phyloP scores from a whole-genome alignment of 352 stramenopile genomes.

The Phytophthora fragariaefolia region DNA sequence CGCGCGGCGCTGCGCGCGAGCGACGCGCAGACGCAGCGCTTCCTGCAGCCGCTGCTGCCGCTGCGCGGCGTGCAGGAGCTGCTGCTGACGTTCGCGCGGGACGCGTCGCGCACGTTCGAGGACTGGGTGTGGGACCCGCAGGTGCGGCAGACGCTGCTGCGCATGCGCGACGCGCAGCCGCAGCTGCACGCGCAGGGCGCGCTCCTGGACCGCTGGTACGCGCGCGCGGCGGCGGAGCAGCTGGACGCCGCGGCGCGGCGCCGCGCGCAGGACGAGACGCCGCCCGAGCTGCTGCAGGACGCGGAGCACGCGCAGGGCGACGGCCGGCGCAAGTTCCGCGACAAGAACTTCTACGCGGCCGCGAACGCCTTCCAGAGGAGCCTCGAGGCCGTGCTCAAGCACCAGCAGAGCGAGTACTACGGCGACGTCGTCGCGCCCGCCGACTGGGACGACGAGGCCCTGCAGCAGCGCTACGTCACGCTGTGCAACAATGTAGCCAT shows the following conservation, averaged over 20 bases:
- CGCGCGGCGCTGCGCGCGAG: constrained; percentile 43
- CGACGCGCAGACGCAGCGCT: constrained; percentile 60
- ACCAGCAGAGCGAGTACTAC: constrained; percentile 61
- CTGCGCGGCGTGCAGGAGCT: constrained; percentile 72
- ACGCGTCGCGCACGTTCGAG: constrained; percentile 63
- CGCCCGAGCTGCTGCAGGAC: constrained; percentile 37
- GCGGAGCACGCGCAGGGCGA: constrained; percentile 60
- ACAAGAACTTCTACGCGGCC: constrained; percentile 67
- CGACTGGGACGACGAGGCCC: constrained; percentile 51
- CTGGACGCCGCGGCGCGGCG: constrained; percentile 18
- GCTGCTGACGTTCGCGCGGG: constrained; percentile 71
- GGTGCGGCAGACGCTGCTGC: constrained; percentile 59
- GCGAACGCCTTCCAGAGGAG: constrained; percentile 73
- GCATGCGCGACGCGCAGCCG: constrained; percentile 46
- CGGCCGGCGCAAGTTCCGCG: constrained; percentile 72
- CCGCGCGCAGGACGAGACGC: constrained; percentile 28
- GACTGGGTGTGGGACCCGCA: constrained; percentile 82
- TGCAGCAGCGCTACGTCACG: constrained; percentile 60
- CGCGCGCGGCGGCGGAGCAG: constrained; percentile 35
- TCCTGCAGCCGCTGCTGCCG: constrained; percentile 65
- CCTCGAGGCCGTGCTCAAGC: constrained; percentile 42
- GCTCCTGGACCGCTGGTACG: constrained; percentile 59
- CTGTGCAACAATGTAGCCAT: constrained; percentile 82
- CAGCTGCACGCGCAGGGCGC: constrained; percentile 31
- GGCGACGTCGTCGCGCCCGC: constrained; percentile 35